Conservation (phyloP, 768 basidiomycete species). For the Rhodotorula graminis region DNA sequence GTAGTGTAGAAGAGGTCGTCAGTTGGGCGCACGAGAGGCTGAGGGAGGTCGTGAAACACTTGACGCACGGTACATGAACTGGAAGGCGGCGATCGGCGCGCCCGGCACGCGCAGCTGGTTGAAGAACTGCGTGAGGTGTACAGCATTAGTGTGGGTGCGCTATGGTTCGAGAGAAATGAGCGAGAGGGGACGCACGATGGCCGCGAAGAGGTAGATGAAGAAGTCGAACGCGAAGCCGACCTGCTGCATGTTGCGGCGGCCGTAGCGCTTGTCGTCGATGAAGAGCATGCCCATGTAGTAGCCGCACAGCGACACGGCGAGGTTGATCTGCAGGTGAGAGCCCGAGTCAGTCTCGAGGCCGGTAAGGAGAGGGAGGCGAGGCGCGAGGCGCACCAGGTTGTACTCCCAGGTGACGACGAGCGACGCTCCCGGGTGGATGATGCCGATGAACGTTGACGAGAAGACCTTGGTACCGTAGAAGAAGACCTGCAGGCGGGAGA, state of each 20-base stretch:
- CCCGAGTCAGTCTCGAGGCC: background rate
- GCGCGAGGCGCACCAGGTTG: constrained; percentile 43
- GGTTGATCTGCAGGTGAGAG: constrained; percentile 43
- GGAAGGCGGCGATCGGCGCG: constrained; percentile 45
- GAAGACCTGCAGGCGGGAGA: constrained; percentile 4
- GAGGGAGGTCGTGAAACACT: no score
- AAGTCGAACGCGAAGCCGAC: constrained; percentile 48
- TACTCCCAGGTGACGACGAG: constrained; percentile 50
- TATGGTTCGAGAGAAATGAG: background rate
- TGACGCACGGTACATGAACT: constrained; percentile 46
- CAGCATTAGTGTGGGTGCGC: no score
- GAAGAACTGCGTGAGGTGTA: background rate
- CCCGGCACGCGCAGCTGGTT: constrained; percentile 40
- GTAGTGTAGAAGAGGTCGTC: no score
- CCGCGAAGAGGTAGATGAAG: constrained; percentile 45
- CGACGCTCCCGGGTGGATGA: constrained; percentile 47
- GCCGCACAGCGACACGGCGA: constrained; percentile 48
- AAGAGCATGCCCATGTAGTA: constrained; percentile 50
- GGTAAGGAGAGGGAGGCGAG: background rate
- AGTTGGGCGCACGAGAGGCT: no score
- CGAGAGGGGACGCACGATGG: constrained; percentile 29
- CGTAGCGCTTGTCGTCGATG: constrained; percentile 50
- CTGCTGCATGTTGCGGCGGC: constrained; percentile 46
- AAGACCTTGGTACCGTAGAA: constrained; percentile 49
- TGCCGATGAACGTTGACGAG: constrained; percentile 48